Evolutionary conservation across 2,329 filamentous ascomycete genomes (phyloP).

Genomic region (Colletotrichum tofieldiae): DNA sequence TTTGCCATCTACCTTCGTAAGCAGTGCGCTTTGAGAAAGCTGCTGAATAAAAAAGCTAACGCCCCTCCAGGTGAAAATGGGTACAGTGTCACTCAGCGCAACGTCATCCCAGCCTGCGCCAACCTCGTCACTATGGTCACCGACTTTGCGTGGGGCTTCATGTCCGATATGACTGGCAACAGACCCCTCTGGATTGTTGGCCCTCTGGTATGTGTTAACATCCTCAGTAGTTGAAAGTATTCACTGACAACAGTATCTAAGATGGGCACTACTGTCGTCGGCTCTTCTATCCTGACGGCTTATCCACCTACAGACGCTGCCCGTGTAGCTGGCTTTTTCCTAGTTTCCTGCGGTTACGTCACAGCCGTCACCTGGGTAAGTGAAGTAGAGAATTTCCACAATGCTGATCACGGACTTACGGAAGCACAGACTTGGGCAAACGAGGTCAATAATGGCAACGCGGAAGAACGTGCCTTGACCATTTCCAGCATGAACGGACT

Average conservation of each 20-base stretch:
- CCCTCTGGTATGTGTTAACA: not conserved
- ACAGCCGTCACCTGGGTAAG: slow-evolving; percentile 28
- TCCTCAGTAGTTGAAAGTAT: accelerated
- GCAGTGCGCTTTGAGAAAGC: accelerated
- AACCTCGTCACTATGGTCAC: slow-evolving; percentile 36
- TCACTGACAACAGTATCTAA: not conserved
- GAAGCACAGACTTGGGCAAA: slow-evolving; percentile 51
- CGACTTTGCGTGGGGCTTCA: slow-evolving; percentile 29
- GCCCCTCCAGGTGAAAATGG: slow-evolving; percentile 3
- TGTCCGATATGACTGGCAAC: slow-evolving; percentile 27
- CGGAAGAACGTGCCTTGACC: slow-evolving; percentile 52
- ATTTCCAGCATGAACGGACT: slow-evolving; percentile 53
- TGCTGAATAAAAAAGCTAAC: not conserved
- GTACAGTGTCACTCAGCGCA: slow-evolving; percentile 32
- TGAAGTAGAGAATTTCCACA: too few species aligned
- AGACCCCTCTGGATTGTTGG: slow-evolving; percentile 22
- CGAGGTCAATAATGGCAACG: slow-evolving; percentile 51
- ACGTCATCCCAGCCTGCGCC: slow-evolving; percentile 34
- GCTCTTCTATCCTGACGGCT: slow-evolving; percentile 25
- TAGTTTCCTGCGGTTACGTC: slow-evolving; percentile 25
- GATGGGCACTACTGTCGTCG: slow-evolving; percentile 30
- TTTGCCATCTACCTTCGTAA: slow-evolving; percentile 30
- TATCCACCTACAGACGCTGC: slow-evolving; percentile 17
- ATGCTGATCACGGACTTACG: not conserved
- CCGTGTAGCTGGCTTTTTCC: slow-evolving; percentile 24